Percentiles rank a stretch among this genome's conserved stretches.
Evolutionary conservation across 164 flowering plant genomes (phyloP).

Genomic region (Vitis labrusca): DNA sequence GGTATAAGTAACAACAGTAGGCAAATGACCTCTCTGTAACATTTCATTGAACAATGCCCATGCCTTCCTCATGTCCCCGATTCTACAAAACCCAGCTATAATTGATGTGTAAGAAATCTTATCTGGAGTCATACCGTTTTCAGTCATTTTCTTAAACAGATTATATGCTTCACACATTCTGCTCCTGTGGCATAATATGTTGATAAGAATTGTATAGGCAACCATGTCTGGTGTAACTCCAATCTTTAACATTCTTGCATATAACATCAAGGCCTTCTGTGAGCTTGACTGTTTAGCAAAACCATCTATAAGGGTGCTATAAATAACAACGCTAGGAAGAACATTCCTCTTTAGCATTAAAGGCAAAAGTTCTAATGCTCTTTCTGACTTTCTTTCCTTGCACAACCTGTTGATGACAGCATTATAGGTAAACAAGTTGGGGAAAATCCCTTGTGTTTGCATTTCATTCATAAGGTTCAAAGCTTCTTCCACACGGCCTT

Average conservation of each 20-base stretch:
- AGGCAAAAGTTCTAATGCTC: conserved; percentile 46
- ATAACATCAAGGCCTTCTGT: conserved; percentile 37
- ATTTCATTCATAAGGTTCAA: conserved; percentile 40
- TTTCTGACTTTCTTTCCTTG: conserved; percentile 31
- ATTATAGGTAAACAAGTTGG: conserved; percentile 41
- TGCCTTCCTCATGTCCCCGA: conserved; percentile 42
- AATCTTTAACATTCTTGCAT: conserved; percentile 34
- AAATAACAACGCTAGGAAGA: conserved; percentile 43
- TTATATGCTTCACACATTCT: conserved; percentile 36
- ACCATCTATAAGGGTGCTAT: conserved; percentile 47
- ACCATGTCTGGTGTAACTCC: conserved; percentile 39
- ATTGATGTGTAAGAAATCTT: conserved; percentile 46
- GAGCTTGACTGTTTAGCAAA: conserved; percentile 42
- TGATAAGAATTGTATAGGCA: conserved; percentile 43
- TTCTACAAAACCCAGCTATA: conserved; percentile 52
- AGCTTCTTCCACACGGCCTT: conserved; percentile 45
- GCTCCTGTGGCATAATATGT: conserved; percentile 24
- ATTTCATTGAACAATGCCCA: conserved; percentile 34
- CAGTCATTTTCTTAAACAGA: conserved; percentile 43
- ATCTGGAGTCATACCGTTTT: conserved; percentile 44
- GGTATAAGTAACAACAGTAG: conserved; percentile 53
- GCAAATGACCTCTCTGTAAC: conserved; percentile 28
- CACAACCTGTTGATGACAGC: conserved; percentile 40
- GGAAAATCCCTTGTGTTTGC: conserved; percentile 34
- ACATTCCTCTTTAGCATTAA: conserved; percentile 48